Evolutionary conservation across 768 basidiomycete genomes (phyloP), one percentile per base, ranked within the genome.

Genomic region (Psilocybe sp.): DNA sequence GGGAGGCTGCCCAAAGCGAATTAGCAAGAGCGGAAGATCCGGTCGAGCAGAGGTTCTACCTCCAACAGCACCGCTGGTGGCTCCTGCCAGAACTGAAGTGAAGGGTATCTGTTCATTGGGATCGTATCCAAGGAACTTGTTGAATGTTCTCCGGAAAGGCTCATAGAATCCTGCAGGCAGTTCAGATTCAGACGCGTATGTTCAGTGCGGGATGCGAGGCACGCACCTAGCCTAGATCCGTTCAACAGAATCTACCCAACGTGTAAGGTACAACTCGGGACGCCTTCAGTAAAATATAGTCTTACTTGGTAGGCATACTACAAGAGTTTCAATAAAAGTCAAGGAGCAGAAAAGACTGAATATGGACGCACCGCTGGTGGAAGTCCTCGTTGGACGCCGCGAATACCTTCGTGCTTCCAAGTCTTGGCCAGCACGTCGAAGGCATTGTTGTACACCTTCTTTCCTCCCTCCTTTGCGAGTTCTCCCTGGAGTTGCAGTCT

Each of bases 401-500:
- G 76, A 32, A 96, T 71, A 12, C 95, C 95, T 69, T 98, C 95
- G 63, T 95, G 83, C 64, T 67, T 79, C 82, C 85, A 94, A 5
- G 94, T 96, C 70, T 96, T 97, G 33, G 71, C 70, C 31, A 96
- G 70, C 12, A 90, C 93, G 61, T 98, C 95, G 37, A 92, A 45
- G 71, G 87, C 89, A 63, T 85, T 90, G 52, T 81, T 89, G 73
- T 99, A 99, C 2, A 98, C 90, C 63, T 83, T 89, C 56, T 70
- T 65, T 13, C 76, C 77, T 8, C 86, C 82, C 6, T 69, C 77
- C 62, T 87, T 92, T 32, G 89, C 83, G 10, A 99, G 81, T 67
- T 98, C 97, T 19, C 96, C 97, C 63, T 98, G 94, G 19, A 99
- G 79, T 66, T 99, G 97, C 44, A 99, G 71, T 48, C 96, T 87